Conservation (phyloP, 805 yeast species). For the Starmerella stellata region DNA sequence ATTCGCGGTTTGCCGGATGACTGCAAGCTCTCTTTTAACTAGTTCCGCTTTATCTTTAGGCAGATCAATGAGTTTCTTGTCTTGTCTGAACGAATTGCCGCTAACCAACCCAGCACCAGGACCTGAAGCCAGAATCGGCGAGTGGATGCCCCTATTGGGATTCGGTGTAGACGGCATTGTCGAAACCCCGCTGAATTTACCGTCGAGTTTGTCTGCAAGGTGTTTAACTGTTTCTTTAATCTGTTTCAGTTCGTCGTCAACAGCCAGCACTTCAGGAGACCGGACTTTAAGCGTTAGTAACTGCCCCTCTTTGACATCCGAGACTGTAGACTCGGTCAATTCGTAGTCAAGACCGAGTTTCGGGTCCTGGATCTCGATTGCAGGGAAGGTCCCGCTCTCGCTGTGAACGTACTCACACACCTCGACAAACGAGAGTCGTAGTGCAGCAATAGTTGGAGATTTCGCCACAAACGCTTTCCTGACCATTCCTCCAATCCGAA, state of each 20-base stretch:
- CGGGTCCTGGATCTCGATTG: constrained; percentile 52
- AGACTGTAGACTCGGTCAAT: constrained; percentile 49
- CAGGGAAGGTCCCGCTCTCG: constrained; percentile 46
- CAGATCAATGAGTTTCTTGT: constrained; percentile 19
- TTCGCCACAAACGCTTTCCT: constrained; percentile 13
- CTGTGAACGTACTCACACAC: constrained; percentile 73
- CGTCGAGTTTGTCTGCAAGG: constrained; percentile 17
- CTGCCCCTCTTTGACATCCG: constrained; percentile 41
- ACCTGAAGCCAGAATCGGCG: not conserved
- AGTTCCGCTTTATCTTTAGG: constrained; percentile 6
- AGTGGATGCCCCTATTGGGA: not conserved
- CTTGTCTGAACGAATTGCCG: not conserved
- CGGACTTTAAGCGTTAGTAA: constrained; percentile 40
- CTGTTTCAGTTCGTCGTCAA: constrained; percentile 16
- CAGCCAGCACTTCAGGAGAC: constrained; percentile 23
- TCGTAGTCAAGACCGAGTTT: constrained; percentile 50
- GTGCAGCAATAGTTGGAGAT: constrained; percentile 16
- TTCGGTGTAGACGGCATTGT: not conserved
- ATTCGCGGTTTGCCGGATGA: constrained; percentile 38
- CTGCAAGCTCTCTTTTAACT: constrained; percentile 41
- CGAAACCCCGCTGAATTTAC: too few relatives aligned
- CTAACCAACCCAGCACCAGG: not conserved
- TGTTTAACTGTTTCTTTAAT: constrained; percentile 17
- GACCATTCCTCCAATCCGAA: constrained; percentile 21
- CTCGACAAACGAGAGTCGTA: constrained; percentile 60